These are phyloP conservation scores for Jasminum sambac DNA, from an alignment of 257 asterid genomes.

Conservation along the genomic window DNA sequence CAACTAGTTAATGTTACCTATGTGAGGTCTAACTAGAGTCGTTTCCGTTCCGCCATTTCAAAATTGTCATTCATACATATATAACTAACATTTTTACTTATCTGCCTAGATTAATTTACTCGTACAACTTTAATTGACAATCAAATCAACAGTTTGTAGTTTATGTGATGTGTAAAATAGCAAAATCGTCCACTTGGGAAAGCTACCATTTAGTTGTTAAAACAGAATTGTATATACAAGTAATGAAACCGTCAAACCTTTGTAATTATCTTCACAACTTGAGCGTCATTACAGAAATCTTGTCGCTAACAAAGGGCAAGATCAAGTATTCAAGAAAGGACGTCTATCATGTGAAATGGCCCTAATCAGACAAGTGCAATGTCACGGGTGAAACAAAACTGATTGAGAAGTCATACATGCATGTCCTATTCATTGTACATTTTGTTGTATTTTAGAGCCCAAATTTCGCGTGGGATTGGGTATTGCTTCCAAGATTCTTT, in stretches of 20 bases:
- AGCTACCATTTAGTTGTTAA: too few species aligned
- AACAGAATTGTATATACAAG: too few species aligned
- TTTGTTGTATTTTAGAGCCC: constrained; percentile 13
- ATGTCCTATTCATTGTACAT: constrained; percentile 28
- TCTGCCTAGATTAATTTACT: too few species aligned
- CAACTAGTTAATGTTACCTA: neutral
- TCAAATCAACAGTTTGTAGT: too few species aligned
- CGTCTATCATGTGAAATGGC: constrained; percentile 38
- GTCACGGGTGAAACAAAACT: constrained; percentile 40
- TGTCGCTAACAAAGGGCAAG: constrained; percentile 7
- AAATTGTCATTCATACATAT: too few species aligned
- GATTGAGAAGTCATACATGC: constrained; percentile 14
- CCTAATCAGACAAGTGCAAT: constrained; percentile 33
- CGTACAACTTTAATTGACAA: too few species aligned
- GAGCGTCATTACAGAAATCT: neutral
- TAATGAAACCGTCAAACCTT: too few species aligned
- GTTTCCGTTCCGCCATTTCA: too few species aligned
- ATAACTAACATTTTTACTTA: too few species aligned
- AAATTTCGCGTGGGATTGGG: constrained; percentile 3
- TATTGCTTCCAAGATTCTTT: constrained; percentile 27
- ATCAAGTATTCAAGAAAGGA: constrained; percentile 20
- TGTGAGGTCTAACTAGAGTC: too few species aligned
- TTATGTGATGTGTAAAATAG: too few species aligned
- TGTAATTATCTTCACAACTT: neutral
- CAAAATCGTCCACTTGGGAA: too few species aligned